Percentiles rank a stretch among this genome's conserved stretches.
Conservation (phyloP, 1,284 basidiomycete genomes). For the Athelia sp. region DNA sequence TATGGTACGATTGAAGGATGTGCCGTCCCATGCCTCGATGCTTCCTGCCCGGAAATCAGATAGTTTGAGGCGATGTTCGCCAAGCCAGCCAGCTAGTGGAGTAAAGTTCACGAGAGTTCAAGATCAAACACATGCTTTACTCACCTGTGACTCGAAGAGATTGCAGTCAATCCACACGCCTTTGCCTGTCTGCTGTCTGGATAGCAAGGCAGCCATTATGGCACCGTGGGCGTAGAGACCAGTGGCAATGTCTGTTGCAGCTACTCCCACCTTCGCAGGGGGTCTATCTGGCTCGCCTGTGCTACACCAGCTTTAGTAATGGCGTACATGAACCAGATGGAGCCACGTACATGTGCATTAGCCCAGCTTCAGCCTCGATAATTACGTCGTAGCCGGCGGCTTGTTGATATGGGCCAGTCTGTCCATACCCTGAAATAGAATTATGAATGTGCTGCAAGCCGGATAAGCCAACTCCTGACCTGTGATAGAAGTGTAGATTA, state of each 20-base stretch:
- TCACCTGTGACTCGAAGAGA: conserved; percentile 80
- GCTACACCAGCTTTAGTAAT: conserved; percentile 30
- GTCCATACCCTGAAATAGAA: conserved; percentile 73
- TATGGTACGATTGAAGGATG: conserved; percentile 92
- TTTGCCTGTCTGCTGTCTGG: conserved; percentile 78
- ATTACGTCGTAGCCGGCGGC: conserved; percentile 90
- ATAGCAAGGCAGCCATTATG: conserved; percentile 86
- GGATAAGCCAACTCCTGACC: conserved; percentile 43
- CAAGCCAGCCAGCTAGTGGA: conserved; percentile 82
- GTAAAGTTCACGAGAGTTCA: too few relatives aligned
- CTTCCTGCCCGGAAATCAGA: conserved; percentile 84
- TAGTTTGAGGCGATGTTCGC: conserved; percentile 95
- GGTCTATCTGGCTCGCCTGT: conserved; percentile 88
- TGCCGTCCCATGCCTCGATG: conserved; percentile 84
- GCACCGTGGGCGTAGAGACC: conserved; percentile 93
- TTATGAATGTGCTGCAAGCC: neutral
- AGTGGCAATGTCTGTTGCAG: conserved; percentile 87
- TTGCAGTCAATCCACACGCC: conserved; percentile 91
- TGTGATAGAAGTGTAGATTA: conserved; percentile 91
- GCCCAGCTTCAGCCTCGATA: conserved; percentile 86
- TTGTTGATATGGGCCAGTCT: conserved; percentile 83
- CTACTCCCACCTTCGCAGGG: conserved; percentile 90
- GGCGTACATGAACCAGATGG: conserved; percentile 5
- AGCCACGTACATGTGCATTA: conserved; percentile 90
- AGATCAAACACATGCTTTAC: conserved; percentile 11